phyloP scores from a whole-genome alignment of 1,284 basidiomycete species.

The Ustilago bromivora region DNA sequence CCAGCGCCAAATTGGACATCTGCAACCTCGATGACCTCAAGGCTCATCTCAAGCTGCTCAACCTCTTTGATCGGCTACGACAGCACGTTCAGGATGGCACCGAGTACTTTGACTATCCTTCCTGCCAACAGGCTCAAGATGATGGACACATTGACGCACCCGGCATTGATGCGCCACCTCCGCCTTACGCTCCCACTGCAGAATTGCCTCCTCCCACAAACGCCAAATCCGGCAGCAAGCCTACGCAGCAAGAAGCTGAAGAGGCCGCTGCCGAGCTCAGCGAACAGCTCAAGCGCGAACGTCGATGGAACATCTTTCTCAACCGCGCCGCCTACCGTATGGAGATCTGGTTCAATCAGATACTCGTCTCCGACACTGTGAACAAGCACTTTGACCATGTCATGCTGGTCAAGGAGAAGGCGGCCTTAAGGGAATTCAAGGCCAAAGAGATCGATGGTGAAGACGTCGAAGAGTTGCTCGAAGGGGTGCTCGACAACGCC shows the following conservation, averaged over 20 bases:
- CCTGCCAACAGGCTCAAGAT: slow-evolving; percentile 23
- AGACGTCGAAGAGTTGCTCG: background rate
- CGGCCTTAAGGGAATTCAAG: background rate
- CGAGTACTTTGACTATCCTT: slow-evolving; percentile 47
- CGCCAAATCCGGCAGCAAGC: slow-evolving; percentile 23
- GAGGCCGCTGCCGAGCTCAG: slow-evolving; percentile 28
- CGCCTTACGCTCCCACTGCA: slow-evolving; percentile 37
- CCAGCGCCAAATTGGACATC: slow-evolving; percentile 3
- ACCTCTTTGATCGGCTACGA: slow-evolving; percentile 45
- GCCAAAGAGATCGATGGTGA: background rate
- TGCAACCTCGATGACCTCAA: slow-evolving; percentile 33
- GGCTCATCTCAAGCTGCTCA: slow-evolving; percentile 43
- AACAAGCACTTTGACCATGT: slow-evolving; percentile 6
- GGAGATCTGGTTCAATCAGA: slow-evolving; percentile 44
- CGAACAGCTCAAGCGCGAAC: slow-evolving; percentile 28
- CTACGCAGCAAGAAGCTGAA: slow-evolving; percentile 27
- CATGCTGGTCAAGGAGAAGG: slow-evolving; percentile 5
- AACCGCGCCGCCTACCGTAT: slow-evolving; percentile 53
- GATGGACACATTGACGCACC: slow-evolving; percentile 38
- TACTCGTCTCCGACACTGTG: slow-evolving; percentile 30
- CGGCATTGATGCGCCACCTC: slow-evolving; percentile 48
- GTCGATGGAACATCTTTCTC: slow-evolving; percentile 53
- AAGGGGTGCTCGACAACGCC: background rate
- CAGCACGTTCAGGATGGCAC: slow-evolving; percentile 35
- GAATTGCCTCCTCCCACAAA: slow-evolving; percentile 19